A percentile compares a stretch with the other conserved stretches of the same genome.
Conservation (phyloP, 139 green algal genomes). For the Tetradesmus lagerheimii region DNA sequence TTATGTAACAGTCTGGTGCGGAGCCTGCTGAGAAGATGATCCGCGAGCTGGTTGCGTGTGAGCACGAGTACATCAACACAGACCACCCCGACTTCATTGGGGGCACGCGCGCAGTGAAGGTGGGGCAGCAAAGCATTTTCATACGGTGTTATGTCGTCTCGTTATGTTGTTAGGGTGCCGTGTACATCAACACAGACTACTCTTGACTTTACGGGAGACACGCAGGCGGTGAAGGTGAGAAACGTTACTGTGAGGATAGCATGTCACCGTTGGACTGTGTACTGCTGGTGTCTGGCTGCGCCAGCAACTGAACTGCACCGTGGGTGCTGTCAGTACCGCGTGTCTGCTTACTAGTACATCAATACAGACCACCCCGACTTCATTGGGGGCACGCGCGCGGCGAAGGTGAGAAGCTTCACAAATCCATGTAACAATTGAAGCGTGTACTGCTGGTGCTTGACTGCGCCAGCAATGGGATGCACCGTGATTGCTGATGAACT, state of each 20-base stretch:
- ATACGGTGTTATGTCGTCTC: too few species aligned
- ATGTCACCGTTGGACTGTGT: too few species aligned
- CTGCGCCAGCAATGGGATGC: too few species aligned
- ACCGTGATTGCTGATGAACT: conserved; percentile 57
- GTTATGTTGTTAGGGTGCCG: too few species aligned
- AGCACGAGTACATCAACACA: conserved; percentile 98
- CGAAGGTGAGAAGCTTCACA: conserved; percentile 76
- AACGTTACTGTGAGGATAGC: too few species aligned
- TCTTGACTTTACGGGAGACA: conserved; percentile 90
- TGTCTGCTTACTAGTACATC: conserved; percentile 96
- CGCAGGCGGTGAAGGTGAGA: conserved; percentile 75
- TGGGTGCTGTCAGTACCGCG: too few species aligned
- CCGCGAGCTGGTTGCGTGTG: conserved; percentile 82
- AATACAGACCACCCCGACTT: conserved; percentile 97
- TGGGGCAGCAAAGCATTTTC: conserved; percentile 55
- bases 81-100: conserved; percentile 94
- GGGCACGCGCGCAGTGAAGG: conserved; percentile 78
- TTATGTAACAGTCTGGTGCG: conserved; percentile 50
- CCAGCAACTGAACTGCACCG: too few species aligned
- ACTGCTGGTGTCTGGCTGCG: too few species aligned
- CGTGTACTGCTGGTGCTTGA: too few species aligned
- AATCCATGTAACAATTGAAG: too few species aligned
- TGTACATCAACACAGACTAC: conserved; percentile 98
- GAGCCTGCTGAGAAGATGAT: conserved; percentile 82
- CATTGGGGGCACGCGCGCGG: conserved; percentile 82